Evolutionary conservation across 805 yeast species (phyloP), one percentile per base, ranked within the genome.

Genomic region (Yamadazyma paraphyllophila): DNA sequence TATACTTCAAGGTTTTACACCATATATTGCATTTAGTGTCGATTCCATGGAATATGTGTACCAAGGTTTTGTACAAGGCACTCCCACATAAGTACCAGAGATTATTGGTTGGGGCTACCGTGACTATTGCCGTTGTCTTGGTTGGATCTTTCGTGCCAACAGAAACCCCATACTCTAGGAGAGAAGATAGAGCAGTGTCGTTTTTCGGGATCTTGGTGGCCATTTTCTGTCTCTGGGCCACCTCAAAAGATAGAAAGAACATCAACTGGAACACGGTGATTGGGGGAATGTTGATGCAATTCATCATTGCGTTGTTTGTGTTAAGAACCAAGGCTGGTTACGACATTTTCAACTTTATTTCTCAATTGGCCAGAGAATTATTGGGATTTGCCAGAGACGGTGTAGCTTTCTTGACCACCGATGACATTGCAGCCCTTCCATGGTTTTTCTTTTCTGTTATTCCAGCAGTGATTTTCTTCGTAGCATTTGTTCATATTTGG

Each of bases 391-490:
- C 85, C 46, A 75, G 72, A 54, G 71, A 70, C 48, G 86, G 86
- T 63, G 81, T 79, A 16, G 83, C 84, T 3, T 81, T 81, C 62
- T 62, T 81, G 55, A 74, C 83, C 31, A 61, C 62, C 48, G 46
- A 56, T 1, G 68, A 65, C 3, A 69, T 74, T 25, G 58, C 82
- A 15, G 50, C 63, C 15, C 48, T 62, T 14, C 66, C 74, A 7
- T 71, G 67, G 70, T 81, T 81, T 61, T 72, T 80, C 62, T 75
- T 81, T 58, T 62, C 81, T 4, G 83, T 81, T 25, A 65, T 81
- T 47, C 84, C 85, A n/a, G 76, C 83, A 3, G 81, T 81, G 43
- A 67, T 79, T 13, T 81, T 81, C 71, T 81, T 81, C 66, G 81
- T 81, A 42, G 82, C 85, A 12, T 74, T 80, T 48, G 75, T 81